Base-by-base conservation (phyloP, 1,284 basidiomycete genomes). In the Leccinum subfulvum region DNA sequence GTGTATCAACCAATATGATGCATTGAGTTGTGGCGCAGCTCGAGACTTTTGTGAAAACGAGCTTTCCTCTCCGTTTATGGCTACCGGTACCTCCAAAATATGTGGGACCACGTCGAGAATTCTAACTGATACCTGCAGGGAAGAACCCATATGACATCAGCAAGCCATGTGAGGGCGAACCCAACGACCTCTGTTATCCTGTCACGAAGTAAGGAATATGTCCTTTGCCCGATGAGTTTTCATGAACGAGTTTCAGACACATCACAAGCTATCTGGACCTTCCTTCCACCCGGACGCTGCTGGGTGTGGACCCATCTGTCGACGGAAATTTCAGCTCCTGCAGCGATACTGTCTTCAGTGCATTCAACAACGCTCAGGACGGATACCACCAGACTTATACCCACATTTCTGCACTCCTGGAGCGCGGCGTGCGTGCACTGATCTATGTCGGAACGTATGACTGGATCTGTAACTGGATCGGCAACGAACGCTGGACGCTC, bases 401-500 rank as follows among this genome's bases (percentile, higher is more conserved):
- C 52, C 87, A 94, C 70, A 80, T 94, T 61, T 81, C 84, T 1
- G 86, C 80, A 2, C 81, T 95, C 37, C 83, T 95, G 21, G 92
- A 94, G 70, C 84, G 91, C 28, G 87, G 85, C 1, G 78, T 95
- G 28, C 78, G 83, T 7, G 86, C 89, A 4, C 81, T 95, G 16
- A 85, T 93, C 63, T 92, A 92, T 68, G 88, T 87, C 4, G 90
- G 90, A 2, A 82, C 80, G 3, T 84, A 86, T 62, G 90, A 92
- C 73, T 90, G 82, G 80, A 87, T 90, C 64, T 92, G 90, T 71
- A 92, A 91, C 74, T 88, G 87, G 82, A 76, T 91, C 16, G 89
- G 85, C 2, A 91, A 91, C 68, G 84, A 89, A 67, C 75, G 80
- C 10, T 89, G 87, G 88, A 85, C 86, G 30, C 74, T 83, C 54